These are phyloP conservation scores for Juglanconis juglandina DNA, from an alignment of 2,329 filamentous ascomycete species.

Conservation along the genomic window DNA sequence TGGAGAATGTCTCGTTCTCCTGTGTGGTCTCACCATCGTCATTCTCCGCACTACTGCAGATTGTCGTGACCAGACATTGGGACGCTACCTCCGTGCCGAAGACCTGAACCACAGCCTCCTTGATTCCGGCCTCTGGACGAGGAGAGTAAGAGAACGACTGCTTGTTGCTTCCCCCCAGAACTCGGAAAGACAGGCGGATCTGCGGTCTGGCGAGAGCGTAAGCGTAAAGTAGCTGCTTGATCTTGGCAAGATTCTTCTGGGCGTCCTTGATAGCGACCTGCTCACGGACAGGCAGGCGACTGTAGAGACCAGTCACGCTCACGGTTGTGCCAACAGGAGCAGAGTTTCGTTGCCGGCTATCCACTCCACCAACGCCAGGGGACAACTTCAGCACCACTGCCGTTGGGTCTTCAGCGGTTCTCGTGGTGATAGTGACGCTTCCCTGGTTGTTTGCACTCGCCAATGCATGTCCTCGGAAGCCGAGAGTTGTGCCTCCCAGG, in stretches of 20 bases:
- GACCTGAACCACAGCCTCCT: constrained; percentile 60
- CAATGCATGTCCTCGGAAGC: constrained; percentile 73
- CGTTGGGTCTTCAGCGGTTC: constrained; percentile 57
- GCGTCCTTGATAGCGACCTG: constrained; percentile 56
- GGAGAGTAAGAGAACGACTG: constrained; percentile 63
- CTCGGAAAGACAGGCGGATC: constrained; percentile 58
- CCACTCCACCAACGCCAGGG: constrained; percentile 38
- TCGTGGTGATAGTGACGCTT: constrained; percentile 60
- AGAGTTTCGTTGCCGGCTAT: constrained; percentile 35
- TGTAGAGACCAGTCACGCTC: constrained; percentile 56
- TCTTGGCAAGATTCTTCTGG: constrained; percentile 51
- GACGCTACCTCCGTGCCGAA: constrained; percentile 55
- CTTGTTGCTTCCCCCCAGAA: constrained; percentile 48
- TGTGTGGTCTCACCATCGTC: not conserved
- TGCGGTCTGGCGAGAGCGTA: constrained; percentile 65
- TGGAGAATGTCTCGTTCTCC: constrained; percentile 33
- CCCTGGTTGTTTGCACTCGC: constrained; percentile 62
- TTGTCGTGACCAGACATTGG: constrained; percentile 46
- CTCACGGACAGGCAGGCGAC: constrained; percentile 59
- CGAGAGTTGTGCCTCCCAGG: constrained; percentile 59
- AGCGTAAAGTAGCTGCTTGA: constrained; percentile 58
- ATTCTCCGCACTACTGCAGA: not conserved
- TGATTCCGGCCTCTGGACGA: constrained; percentile 42
- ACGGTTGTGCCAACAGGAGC: constrained; percentile 69
- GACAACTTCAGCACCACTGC: constrained; percentile 48